Base-by-base conservation (phyloP, 75 land plant species). In the Selaginella moellendorffii region DNA sequence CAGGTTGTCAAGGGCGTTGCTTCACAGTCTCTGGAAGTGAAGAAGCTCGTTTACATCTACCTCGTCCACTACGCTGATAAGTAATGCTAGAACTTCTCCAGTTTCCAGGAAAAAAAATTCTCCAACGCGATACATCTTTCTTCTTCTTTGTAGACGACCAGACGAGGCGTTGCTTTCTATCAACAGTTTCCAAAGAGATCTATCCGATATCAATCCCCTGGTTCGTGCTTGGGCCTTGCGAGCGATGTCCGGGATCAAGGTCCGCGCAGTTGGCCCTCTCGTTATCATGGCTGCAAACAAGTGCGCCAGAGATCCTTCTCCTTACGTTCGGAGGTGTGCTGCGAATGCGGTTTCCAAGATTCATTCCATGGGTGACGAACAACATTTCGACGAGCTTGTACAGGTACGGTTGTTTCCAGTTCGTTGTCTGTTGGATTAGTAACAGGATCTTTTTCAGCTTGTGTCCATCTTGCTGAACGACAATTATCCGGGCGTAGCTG, bases 221-320 rank as follows among this genome's bases (percentile, higher is more conserved):
- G 97, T 95, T 29, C 74, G 99, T 61, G 99, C 90, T 27, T 90
- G 96, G 91, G 87, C 99, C 14, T 78, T 95, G 0, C 90, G 99
- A 20, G 81, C 99, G n/a, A 89, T 95, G 99, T 88, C 95, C 24
- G 99, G 99, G 1, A 95, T 95, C 31, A 82, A 87, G 20, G 74
- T 95, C 26, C 97, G 82, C 74, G 87, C 76, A 0, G 85, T 95
- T 31, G 74, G 88, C 31, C 97, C 87, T 14, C 69, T 95, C 29
- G 84, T 90, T 29, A 63, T 95, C 12, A 82, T 80, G 74, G 99
- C 97, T 30, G 79, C 79, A 20, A 66, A 67, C 5, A 95, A 90
- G 64, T 80, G 96, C 73, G 80, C 91, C 9, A 77, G 85, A 74
- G 99, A 95, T 73, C 96, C 99, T 25, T 95, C 99, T 23, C 82